These are phyloP conservation scores for Emergomyces orientalis DNA, from an alignment of 2,329 filamentous ascomycete species.

Conservation along the genomic window DNA sequence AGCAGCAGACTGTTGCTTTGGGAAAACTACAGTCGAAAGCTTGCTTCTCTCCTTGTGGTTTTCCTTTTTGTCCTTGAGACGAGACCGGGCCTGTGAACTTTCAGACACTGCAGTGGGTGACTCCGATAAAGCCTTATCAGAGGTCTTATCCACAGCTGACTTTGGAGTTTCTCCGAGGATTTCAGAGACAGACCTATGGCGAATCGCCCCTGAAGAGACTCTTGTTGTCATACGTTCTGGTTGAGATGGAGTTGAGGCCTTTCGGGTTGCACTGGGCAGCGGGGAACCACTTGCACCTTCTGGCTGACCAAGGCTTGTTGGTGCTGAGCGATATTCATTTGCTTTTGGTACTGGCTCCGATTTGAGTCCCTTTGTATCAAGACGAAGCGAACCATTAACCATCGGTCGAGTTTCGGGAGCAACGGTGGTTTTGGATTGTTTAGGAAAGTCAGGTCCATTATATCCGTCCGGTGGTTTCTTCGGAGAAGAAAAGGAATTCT, in stretches of 20 bases:
- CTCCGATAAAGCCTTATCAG: slow-evolving; percentile 29
- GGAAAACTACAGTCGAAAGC: slow-evolving; percentile 68
- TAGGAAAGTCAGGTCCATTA: background rate
- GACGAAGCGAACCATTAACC: background rate
- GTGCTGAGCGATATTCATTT: background rate
- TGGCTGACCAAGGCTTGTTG: background rate
- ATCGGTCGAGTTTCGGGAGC: background rate
- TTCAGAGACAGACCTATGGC: slow-evolving; percentile 64
- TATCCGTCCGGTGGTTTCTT: background rate
- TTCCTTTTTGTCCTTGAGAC: slow-evolving; percentile 44
- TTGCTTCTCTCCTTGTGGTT: slow-evolving; percentile 53
- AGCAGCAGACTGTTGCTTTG: slow-evolving; percentile 50
- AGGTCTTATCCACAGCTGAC: slow-evolving; percentile 23
- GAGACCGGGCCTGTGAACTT: slow-evolving; percentile 30
- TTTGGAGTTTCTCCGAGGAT: slow-evolving; percentile 54
- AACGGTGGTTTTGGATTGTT: background rate
- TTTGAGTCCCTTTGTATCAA: background rate
- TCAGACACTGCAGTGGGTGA: slow-evolving; percentile 17
- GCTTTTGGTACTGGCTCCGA: background rate
- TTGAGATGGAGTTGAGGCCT: slow-evolving; percentile 19
- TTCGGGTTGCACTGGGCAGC: background rate
- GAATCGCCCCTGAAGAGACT: slow-evolving; percentile 60
- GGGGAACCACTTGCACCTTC: slow-evolving; percentile 15
- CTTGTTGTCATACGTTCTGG: slow-evolving; percentile 56
- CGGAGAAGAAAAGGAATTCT: background rate